These are phyloP conservation scores for Hydrangea macrophylla DNA, from an alignment of 148 eudicot species.

Conservation along the genomic window DNA sequence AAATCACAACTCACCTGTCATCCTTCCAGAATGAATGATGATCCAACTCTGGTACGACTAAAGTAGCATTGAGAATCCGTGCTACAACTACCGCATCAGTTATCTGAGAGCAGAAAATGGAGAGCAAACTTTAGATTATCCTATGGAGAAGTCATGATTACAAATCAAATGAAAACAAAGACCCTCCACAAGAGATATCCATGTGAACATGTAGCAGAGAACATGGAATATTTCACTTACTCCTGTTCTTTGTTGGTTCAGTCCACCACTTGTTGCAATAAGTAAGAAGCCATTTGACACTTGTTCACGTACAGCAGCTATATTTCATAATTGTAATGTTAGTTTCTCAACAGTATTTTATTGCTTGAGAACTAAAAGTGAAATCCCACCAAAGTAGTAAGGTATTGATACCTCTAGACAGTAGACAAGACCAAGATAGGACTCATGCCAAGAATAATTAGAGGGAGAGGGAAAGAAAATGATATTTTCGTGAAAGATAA, in stretches of 20 bases:
- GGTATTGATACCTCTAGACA: not conserved
- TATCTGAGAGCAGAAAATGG: slow-evolving; percentile 47
- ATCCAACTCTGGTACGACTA: slow-evolving; percentile 87
- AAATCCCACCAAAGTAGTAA: not conserved
- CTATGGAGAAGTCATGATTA: not conserved
- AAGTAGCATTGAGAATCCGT: slow-evolving; percentile 86
- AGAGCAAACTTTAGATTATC: slow-evolving; percentile 15
- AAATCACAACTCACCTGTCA: slow-evolving; percentile 56
- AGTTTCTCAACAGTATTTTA: not conserved
- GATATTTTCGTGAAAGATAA: not conserved
- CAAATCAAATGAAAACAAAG: slow-evolving; percentile 3
- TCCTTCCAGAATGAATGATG: slow-evolving; percentile 97
- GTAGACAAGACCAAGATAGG: slow-evolving; percentile 3
- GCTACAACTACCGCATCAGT: slow-evolving; percentile 98
- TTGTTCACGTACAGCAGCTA: slow-evolving; percentile 68
- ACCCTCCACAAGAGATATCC: not conserved
- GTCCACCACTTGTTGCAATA: slow-evolving; percentile 95
- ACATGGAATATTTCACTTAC: slow-evolving; percentile 46
- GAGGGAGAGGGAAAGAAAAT: not conserved
- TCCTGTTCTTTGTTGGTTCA: slow-evolving; percentile 96
- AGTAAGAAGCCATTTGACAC: slow-evolving; percentile 85
- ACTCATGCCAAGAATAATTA: not conserved
- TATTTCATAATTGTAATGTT: slow-evolving; percentile 22
- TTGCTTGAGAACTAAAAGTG: not conserved
- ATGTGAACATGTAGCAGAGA: slow-evolving; percentile 5